phyloP scores from a whole-genome alignment of 352 stramenopile genomes.

The Globisporangium cystogenes region DNA sequence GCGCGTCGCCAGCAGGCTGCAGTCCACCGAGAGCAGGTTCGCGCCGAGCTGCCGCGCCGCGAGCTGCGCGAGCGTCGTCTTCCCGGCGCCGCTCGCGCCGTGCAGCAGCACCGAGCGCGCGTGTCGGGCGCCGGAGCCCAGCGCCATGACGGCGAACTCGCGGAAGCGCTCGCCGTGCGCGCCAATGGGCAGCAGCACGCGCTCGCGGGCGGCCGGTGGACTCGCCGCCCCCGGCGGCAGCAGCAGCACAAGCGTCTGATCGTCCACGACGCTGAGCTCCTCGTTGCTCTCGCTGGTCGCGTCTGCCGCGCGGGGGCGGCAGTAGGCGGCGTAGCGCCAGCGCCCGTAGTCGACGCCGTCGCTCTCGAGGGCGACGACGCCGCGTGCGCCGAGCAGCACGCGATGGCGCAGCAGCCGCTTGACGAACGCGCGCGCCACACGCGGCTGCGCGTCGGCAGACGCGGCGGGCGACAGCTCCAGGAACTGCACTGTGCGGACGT shows the following conservation, averaged over 20 bases:
- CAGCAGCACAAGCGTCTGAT: slow-evolving; percentile 56
- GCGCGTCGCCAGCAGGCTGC: slow-evolving; percentile 43
- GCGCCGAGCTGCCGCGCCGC: slow-evolving; percentile 37
- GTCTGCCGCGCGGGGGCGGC: slow-evolving; percentile 13
- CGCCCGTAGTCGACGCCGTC: slow-evolving; percentile 56
- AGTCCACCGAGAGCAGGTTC: slow-evolving; percentile 64
- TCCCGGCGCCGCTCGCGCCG: slow-evolving; percentile 59
- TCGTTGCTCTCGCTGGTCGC: neutral
- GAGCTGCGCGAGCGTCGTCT: slow-evolving; percentile 61
- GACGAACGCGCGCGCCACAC: slow-evolving; percentile 41
- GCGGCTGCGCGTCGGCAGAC: slow-evolving; percentile 19
- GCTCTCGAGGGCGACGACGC: slow-evolving; percentile 27
- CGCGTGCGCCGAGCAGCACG: slow-evolving; percentile 21
- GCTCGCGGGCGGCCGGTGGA: too few species aligned
- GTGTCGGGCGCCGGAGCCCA: too few species aligned
- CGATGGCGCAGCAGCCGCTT: slow-evolving; percentile 47
- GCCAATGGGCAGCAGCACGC: slow-evolving; percentile 22
- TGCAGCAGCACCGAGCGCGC: slow-evolving; percentile 55
- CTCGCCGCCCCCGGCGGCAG: slow-evolving; percentile 39
- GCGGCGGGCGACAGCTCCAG: slow-evolving; percentile 34
- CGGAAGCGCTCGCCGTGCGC: slow-evolving; percentile 29
- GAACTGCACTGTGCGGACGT: slow-evolving; percentile 40
- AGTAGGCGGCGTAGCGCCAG: slow-evolving; percentile 54
- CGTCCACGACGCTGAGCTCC: slow-evolving; percentile 40
- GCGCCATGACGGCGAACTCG: slow-evolving; percentile 35